These are phyloP conservation scores for Prototheca stagnorum DNA, from an alignment of 163 green algal genomes.

Conservation along the genomic window DNA sequence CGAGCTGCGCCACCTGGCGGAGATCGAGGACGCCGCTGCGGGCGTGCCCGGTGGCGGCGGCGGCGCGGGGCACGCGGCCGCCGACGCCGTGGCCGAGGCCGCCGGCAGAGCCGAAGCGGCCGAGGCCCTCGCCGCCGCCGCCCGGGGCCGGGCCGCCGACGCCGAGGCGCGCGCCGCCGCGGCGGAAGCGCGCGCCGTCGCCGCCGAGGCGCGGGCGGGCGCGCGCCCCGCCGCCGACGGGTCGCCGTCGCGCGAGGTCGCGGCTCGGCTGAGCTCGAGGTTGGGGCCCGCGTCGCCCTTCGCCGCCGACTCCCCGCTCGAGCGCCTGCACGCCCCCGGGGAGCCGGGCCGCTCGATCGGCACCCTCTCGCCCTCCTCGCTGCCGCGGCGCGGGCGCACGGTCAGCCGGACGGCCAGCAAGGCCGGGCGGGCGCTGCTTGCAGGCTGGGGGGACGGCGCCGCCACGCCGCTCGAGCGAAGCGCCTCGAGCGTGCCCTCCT, in stretches of 20 bases:
- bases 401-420: too few species aligned
- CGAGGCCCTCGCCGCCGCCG: neutral
- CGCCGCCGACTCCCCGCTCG: neutral
- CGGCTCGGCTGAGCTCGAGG: too few species aligned
- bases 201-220: too few species aligned
- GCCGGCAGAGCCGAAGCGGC: neutral
- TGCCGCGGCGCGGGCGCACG: neutral
- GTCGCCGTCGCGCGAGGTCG: too few species aligned
- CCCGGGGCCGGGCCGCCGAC: neutral
- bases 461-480: too few species aligned
- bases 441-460: too few species aligned
- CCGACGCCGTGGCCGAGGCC: neutral
- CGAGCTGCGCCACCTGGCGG: conserved; percentile 12
- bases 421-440: too few species aligned
- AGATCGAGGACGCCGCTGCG: conserved; percentile 6
- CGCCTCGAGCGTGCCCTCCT: too few species aligned
- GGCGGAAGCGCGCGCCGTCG: too few species aligned
- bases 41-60: neutral
- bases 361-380: neutral
- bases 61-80: neutral
- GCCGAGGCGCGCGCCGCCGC: neutral
- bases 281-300: too few species aligned
- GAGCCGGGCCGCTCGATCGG: neutral
- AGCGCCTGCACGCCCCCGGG: neutral
- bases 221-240: too few species aligned